Evolutionary conservation across 805 yeast species (phyloP).

Genomic region (Yarrowia sp.): DNA sequence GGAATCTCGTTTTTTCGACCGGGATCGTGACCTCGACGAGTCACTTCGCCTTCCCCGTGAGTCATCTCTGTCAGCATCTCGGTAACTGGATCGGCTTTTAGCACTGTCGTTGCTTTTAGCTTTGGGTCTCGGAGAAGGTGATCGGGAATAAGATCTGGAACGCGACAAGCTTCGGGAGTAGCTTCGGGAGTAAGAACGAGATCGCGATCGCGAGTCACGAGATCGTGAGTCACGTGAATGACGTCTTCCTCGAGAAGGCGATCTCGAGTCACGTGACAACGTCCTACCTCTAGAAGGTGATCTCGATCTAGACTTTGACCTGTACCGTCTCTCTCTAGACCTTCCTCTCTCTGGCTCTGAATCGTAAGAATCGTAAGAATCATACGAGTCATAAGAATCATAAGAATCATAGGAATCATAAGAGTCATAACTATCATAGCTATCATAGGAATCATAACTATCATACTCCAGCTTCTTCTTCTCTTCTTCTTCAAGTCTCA

Average conservation of each 20-base stretch:
- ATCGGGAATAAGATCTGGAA: conserved; percentile 27
- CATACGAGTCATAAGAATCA: not conserved
- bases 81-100: not conserved
- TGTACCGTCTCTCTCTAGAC: too few species aligned
- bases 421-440: not conserved
- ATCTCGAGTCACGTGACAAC: conserved; percentile 10
- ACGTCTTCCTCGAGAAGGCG: conserved; percentile 26
- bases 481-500: not conserved
- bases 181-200: conserved; percentile 31
- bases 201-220: conserved; percentile 22
- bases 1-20: not conserved
- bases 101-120: not conserved
- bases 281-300: not conserved
- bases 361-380: conserved; percentile 16
- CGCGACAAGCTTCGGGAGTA: not conserved
- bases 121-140: conserved; percentile 28
- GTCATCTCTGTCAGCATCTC: not conserved
- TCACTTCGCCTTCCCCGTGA: too few species aligned
- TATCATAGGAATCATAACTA: not conserved
- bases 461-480: not conserved
- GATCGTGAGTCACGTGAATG: not conserved
- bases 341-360: too few species aligned
- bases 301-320: not conserved
- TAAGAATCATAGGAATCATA: not conserved
- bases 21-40: too few species aligned